phyloP scores from a whole-genome alignment of 306 rosid species.

The Datisca glomerata region DNA sequence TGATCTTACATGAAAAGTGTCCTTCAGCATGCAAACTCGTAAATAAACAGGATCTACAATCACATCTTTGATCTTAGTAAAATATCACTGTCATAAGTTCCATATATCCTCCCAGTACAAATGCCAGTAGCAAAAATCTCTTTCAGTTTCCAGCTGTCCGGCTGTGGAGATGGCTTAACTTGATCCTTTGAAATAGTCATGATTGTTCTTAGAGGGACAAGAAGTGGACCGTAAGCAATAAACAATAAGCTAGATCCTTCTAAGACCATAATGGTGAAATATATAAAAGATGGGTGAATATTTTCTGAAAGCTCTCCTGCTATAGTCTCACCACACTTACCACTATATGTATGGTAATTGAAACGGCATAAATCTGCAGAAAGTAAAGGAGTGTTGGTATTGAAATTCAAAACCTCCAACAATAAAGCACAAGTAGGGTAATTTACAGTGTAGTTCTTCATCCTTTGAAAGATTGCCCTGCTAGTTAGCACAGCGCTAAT shows the following conservation, averaged over 20 bases:
- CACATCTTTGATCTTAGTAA: conserved; percentile 51
- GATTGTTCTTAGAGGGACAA: conserved; percentile 53
- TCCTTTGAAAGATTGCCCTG: too few species aligned
- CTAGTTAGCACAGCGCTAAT: too few species aligned
- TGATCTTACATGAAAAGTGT: conserved; percentile 37
- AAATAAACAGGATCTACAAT: background rate
- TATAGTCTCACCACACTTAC: conserved; percentile 71
- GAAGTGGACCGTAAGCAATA: too few species aligned
- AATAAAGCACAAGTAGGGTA: conserved; percentile 3
- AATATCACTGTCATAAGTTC: conserved; percentile 90
- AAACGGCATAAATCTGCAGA: conserved; percentile 92
- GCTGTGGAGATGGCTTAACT: conserved; percentile 87
- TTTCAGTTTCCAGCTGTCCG: conserved; percentile 91
- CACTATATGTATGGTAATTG: conserved; percentile 96
- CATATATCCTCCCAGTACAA: conserved; percentile 90
- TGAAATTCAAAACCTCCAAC: background rate
- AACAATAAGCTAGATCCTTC: background rate
- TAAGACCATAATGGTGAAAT: conserved; percentile 1
- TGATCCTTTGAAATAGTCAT: conserved; percentile 97
- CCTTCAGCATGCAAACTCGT: conserved; percentile 28
- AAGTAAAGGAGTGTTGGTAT: conserved; percentile 6
- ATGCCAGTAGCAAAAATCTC: conserved; percentile 95
- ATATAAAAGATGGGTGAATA: too few species aligned
- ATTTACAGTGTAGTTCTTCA: conserved; percentile 96
- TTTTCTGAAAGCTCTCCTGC: too few species aligned